Evolutionary conservation across 129 eudicot species (phyloP), one percentile per base, ranked within the genome.

Genomic region (Sambucus nigra): DNA sequence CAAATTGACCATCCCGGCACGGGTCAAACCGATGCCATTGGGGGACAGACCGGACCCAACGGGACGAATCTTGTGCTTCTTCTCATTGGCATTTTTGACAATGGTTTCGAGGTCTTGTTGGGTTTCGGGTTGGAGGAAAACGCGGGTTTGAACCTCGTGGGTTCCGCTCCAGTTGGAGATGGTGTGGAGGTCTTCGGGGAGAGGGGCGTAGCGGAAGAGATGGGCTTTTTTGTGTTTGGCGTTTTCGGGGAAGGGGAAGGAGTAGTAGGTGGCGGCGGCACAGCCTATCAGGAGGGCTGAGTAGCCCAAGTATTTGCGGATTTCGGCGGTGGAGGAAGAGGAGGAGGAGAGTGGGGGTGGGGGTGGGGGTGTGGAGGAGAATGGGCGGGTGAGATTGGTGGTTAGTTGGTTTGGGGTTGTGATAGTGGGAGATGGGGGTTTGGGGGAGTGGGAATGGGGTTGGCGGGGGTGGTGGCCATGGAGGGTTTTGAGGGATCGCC

Each of bases 111-210:
- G 68, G 32, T 85, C 74, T 1, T 62, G 14, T 0, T 76, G 42
- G 18, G 63, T 5, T 22, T 91, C 98, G 51, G 95, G 98, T 56
- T 91, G 95, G 27, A 68, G 21, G 39, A 75, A 89, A 16, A 63
- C 72, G 26, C 86, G 80, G 25, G 95, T 89, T 39, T 81, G 95
- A 16, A 84, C 97, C 42, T 84, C 95, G 57, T 89, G 97, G 68
- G 97, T 89, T 52, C 93, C 97, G 48, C 97, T 89, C 97, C 97
- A 89, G 9, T 89, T 89, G 50, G 86, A 73, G 31, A 84, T 69
- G 11, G 93, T 78, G 61, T 89, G 98, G 50, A 91, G 88, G 61
- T 91, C 98, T 6, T 83, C 94, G 21, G 98, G 98, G 0, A 91
- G 67, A 0, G 98, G 95, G 11, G 98, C 98, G 80, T 82, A 91